A percentile compares a stretch with the other conserved stretches of the same genome.
These are phyloP conservation scores for Phanerochaete carnosa DNA, from an alignment of 768 basidiomycete species.

Conservation along the genomic window DNA sequence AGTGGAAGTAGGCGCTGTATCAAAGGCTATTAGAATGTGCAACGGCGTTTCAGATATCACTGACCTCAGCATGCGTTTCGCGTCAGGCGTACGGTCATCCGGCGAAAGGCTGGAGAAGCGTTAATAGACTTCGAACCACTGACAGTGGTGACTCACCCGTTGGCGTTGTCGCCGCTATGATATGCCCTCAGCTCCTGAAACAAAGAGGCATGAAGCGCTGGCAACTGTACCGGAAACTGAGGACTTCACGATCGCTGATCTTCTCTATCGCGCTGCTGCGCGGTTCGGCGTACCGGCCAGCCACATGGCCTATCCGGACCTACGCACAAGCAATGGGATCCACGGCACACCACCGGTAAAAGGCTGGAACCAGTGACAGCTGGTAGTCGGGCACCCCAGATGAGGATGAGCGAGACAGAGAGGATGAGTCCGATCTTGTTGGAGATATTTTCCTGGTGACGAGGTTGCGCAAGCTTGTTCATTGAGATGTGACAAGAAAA, in stretches of 20 bases:
- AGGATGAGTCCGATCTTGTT: slow-evolving; percentile 88
- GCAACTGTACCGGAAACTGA: slow-evolving; percentile 76
- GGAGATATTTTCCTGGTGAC: slow-evolving; percentile 73
- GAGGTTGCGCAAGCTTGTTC: slow-evolving; percentile 4
- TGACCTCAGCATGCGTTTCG: slow-evolving; percentile 86
- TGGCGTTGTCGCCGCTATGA: slow-evolving; percentile 90
- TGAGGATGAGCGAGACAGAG: slow-evolving; percentile 91
- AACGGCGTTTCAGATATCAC: too few relatives aligned
- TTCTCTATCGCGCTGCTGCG: slow-evolving; percentile 81
- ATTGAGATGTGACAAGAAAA: slow-evolving; percentile 15
- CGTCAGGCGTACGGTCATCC: slow-evolving; percentile 84
- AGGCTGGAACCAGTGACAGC: slow-evolving; percentile 52
- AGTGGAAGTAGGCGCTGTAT: slow-evolving; percentile 91
- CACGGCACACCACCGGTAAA: background rate
- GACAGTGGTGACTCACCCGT: slow-evolving; percentile 56
- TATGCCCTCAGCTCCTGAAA: background rate
- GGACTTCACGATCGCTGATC: slow-evolving; percentile 69
- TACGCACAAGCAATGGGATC: slow-evolving; percentile 22
- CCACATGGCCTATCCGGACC: slow-evolving; percentile 88
- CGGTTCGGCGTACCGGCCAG: slow-evolving; percentile 96
- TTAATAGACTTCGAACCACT: background rate
- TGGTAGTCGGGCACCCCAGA: slow-evolving; percentile 92
- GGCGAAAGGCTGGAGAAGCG: slow-evolving; percentile 51
- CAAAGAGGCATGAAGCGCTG: slow-evolving; percentile 16
- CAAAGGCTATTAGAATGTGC: too few relatives aligned